Evolutionary conservation across 208 protist genomes (phyloP).

Genomic region (Trypanosomatidae sp.): DNA sequence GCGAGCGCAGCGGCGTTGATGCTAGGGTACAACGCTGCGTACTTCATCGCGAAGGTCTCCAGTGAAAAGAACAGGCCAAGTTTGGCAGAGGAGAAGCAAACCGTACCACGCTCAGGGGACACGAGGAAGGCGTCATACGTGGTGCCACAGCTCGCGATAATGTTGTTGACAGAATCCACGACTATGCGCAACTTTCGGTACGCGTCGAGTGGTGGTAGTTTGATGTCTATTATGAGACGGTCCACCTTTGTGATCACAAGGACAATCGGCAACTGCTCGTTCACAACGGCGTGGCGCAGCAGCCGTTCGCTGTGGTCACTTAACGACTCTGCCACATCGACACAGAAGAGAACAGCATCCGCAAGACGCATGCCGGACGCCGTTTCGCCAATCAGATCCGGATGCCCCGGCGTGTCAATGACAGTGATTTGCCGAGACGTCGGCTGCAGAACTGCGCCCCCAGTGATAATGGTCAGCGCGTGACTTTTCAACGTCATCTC

Average conservation of each 20-base stretch:
- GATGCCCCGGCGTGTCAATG: constrained; percentile 98
- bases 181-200: constrained; percentile 97
- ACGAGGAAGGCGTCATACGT: constrained; percentile 41
- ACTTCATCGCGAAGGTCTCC: constrained; percentile 95
- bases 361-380: constrained; percentile 91
- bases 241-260: constrained; percentile 98
- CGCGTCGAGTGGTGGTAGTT: constrained; percentile 98
- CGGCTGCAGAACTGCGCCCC: constrained; percentile 46
- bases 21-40: constrained; percentile 70
- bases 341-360: constrained; percentile 96
- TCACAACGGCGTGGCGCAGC: constrained; percentile 80
- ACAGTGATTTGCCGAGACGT: constrained; percentile 93
- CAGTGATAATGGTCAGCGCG: constrained; percentile 51
- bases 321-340: constrained; percentile 98
- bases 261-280: constrained; percentile 85
- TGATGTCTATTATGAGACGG: constrained; percentile 98
- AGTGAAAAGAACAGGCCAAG: constrained; percentile 95
- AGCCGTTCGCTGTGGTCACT: constrained; percentile 74
- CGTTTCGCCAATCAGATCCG: constrained; percentile 97
- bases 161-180: constrained; percentile 96
- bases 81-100: constrained; percentile 88
- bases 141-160: constrained; percentile 67
- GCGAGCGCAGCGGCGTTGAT: constrained; percentile 75
- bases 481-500: constrained; percentile 71
- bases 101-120: constrained; percentile 86